A percentile compares a stretch with the other conserved stretches of the same genome.
phyloP scores from a whole-genome alignment of 345 rosid genomes.

The Erucastrum elatum region DNA sequence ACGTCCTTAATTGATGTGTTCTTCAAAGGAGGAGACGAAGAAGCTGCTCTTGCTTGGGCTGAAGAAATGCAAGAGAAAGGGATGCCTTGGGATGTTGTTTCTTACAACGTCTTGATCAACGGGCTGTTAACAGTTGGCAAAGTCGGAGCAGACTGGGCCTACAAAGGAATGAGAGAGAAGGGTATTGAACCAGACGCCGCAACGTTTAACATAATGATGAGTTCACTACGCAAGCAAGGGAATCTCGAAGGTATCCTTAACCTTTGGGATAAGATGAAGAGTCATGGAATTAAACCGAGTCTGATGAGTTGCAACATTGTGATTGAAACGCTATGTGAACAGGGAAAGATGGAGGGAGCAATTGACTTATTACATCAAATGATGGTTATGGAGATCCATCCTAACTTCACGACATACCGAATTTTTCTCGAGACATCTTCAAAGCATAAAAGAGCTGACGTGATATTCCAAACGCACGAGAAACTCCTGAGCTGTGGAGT shows the following conservation, averaged over 20 bases:
- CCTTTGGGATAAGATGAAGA: slow-evolving; percentile 76
- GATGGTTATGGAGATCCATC: slow-evolving; percentile 49
- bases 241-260: slow-evolving; percentile 51
- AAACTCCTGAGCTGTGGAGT: slow-evolving; percentile 60
- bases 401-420: slow-evolving; percentile 53
- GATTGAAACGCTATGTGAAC: slow-evolving; percentile 51
- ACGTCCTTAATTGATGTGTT: slow-evolving; percentile 88
- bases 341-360: slow-evolving; percentile 55
- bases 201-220: slow-evolving; percentile 77
- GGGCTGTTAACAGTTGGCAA: slow-evolving; percentile 67
- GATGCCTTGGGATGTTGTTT: slow-evolving; percentile 68
- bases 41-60: slow-evolving; percentile 63
- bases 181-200: slow-evolving; percentile 69
- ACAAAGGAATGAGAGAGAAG: slow-evolving; percentile 60
- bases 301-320: slow-evolving; percentile 65
- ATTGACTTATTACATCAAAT: slow-evolving; percentile 57
- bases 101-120: slow-evolving; percentile 73
- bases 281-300: slow-evolving; percentile 53
- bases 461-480: slow-evolving; percentile 56
- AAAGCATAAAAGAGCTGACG: slow-evolving; percentile 54
- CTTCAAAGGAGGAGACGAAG: slow-evolving; percentile 72
- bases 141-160: slow-evolving; percentile 52
- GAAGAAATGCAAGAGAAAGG: slow-evolving; percentile 69
- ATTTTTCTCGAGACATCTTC: slow-evolving; percentile 57
- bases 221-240: slow-evolving; percentile 59